These are phyloP conservation scores for Sindora glabra DNA, from an alignment of 306 rosid species.

Conservation along the genomic window DNA sequence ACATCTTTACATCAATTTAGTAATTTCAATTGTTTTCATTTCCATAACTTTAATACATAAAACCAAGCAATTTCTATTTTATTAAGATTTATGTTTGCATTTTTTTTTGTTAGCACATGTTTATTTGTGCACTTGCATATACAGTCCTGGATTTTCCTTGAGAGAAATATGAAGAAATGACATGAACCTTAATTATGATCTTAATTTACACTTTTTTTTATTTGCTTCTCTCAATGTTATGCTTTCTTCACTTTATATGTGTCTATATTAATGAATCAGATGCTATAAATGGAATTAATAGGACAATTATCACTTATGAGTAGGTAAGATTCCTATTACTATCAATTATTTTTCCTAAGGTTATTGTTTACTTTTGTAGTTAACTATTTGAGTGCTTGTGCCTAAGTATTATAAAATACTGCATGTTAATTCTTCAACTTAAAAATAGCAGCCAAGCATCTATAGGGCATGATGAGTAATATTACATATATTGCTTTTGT, in stretches of 20 bases:
- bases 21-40: neutral
- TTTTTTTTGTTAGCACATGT: neutral
- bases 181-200: neutral
- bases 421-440: neutral
- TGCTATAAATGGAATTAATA: slow-evolving; percentile 58
- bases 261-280: slow-evolving; percentile 35
- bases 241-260: slow-evolving; percentile 12
- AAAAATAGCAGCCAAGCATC: neutral
- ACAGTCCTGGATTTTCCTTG: neutral
- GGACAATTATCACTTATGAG: slow-evolving; percentile 77
- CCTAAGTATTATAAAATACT: neutral
- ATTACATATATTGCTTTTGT: neutral
- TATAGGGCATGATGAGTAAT: neutral
- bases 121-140: neutral
- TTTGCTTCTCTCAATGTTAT: neutral
- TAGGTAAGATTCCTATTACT: slow-evolving; percentile 74
- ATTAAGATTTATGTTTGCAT: neutral
- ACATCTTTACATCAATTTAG: too few species aligned
- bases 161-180: neutral
- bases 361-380: too few species aligned
- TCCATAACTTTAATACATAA: neutral
- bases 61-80: neutral
- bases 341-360: too few species aligned
- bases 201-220: neutral
- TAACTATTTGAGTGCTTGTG: neutral